Percentiles rank a stretch among this genome's conserved stretches.
These are phyloP conservation scores for Fusarium sp. DNA, from an alignment of 2,329 filamentous ascomycete species.

Conservation along the genomic window DNA sequence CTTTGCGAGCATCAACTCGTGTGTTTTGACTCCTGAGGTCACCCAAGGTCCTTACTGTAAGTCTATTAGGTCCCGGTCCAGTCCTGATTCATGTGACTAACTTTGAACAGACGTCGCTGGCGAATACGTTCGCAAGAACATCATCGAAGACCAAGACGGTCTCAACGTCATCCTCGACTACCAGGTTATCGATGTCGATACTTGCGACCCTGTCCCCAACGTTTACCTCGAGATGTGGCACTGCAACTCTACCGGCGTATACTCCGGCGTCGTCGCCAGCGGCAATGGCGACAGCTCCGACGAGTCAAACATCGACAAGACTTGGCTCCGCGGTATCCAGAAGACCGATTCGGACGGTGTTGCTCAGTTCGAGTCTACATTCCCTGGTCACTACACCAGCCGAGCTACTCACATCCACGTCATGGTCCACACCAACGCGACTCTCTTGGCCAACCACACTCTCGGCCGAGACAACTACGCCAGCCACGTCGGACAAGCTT, in stretches of 20 bases:
- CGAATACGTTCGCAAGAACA: conserved; percentile 54
- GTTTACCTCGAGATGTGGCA: conserved; percentile 63
- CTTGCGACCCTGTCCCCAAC: conserved; percentile 58
- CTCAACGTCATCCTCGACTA: conserved; percentile 59
- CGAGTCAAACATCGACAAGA: conserved; percentile 51
- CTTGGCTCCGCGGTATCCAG: conserved; percentile 43
- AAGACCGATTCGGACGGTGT: conserved; percentile 58
- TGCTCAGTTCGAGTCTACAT: conserved; percentile 58
- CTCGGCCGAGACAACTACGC: conserved; percentile 5
- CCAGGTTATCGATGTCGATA: conserved; percentile 60
- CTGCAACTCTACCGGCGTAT: conserved; percentile 63
- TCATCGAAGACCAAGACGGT: conserved; percentile 58
- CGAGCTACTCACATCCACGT: conserved; percentile 64
- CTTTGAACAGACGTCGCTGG: conserved; percentile 47
- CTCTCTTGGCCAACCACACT: conserved; percentile 1
- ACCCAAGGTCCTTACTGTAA: conserved; percentile 63
- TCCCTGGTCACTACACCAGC: conserved; percentile 60
- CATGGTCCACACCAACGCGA: conserved; percentile 30
- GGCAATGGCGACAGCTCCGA: conserved; percentile 61
- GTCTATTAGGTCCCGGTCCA: not conserved
- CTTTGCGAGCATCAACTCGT: conserved; percentile 58
- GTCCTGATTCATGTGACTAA: not conserved
- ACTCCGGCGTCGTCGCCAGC: conserved; percentile 57
- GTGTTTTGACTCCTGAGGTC: conserved; percentile 63
- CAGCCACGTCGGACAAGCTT: conserved; percentile 7